Conservation (phyloP, 139 green algal species). For the Desmodesmus armatus region DNA sequence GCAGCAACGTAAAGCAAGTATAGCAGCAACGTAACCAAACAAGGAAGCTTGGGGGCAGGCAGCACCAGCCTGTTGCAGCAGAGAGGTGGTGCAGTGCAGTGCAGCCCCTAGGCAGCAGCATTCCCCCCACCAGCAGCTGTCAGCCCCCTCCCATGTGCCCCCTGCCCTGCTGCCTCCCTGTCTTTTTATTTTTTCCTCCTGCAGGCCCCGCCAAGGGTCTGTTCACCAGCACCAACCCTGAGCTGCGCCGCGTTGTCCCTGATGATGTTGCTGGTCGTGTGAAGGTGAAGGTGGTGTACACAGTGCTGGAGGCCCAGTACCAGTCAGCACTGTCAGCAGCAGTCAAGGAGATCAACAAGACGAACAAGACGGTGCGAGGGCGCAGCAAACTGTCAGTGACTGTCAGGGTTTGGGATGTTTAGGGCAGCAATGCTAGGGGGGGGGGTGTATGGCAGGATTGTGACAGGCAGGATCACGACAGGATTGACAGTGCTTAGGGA, state of each 20-base stretch:
- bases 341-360: slow-evolving; percentile 94
- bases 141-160: neutral
- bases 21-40: too few relatives aligned
- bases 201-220: slow-evolving; percentile 42
- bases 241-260: slow-evolving; percentile 86
- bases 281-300: slow-evolving; percentile 96
- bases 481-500: too few relatives aligned
- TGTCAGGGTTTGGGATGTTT: too few relatives aligned
- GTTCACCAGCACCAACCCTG: slow-evolving; percentile 95
- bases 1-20: too few relatives aligned
- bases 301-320: slow-evolving; percentile 99
- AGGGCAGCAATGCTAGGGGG: too few relatives aligned
- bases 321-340: slow-evolving; percentile 87
- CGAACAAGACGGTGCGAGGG: slow-evolving; percentile 78
- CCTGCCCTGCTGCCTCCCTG: neutral
- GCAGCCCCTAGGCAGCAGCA: too few relatives aligned
- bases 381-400: too few relatives aligned
- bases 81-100: too few relatives aligned
- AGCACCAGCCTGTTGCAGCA: neutral
- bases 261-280: slow-evolving; percentile 69
- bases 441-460: too few relatives aligned
- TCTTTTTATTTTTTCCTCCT: neutral
- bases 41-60: neutral
- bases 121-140: neutral
- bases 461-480: too few relatives aligned